These are phyloP conservation scores for Arthrocladium fulminans DNA, from an alignment of 2,329 filamentous ascomycete genomes.

Conservation along the genomic window DNA sequence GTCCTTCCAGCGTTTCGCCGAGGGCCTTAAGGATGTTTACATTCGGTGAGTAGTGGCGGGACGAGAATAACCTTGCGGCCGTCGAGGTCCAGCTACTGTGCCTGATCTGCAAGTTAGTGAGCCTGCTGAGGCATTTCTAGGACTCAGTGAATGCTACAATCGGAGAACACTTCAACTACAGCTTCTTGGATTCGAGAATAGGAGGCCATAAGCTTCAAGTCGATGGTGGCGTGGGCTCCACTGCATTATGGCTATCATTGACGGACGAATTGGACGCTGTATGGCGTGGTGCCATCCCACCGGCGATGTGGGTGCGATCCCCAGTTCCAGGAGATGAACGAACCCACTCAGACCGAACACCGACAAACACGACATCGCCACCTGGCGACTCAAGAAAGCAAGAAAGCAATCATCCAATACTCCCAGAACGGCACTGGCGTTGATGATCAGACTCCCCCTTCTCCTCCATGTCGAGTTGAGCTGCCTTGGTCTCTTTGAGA, in stretches of 20 bases:
- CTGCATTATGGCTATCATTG: background rate
- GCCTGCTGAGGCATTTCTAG: background rate
- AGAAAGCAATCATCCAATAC: too few relatives aligned
- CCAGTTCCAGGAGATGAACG: too few relatives aligned
- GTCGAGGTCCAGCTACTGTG: slow-evolving; percentile 44
- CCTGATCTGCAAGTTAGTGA: slow-evolving; percentile 21
- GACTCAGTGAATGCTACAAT: slow-evolving; percentile 41
- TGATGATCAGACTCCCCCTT: background rate
- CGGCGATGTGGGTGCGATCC: background rate
- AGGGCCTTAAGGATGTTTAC: slow-evolving; percentile 50
- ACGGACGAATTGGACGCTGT: background rate
- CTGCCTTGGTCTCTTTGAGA: slow-evolving; percentile 1
- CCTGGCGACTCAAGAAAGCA: too few relatives aligned
- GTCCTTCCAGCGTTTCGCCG: slow-evolving; percentile 56
- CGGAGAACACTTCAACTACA: slow-evolving; percentile 42
- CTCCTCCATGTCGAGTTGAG: background rate
- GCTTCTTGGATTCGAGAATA: slow-evolving; percentile 28
- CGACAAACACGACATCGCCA: too few relatives aligned
- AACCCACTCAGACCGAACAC: too few relatives aligned
- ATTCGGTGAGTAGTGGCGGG: slow-evolving; percentile 52
- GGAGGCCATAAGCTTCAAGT: slow-evolving; percentile 19
- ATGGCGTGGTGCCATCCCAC: slow-evolving; percentile 5
- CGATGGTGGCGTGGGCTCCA: background rate
- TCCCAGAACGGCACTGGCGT: too few relatives aligned
- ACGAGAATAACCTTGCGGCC: slow-evolving; percentile 51